These are phyloP conservation scores for Begonia loranthoides DNA, from an alignment of 306 rosid genomes.

Conservation along the genomic window DNA sequence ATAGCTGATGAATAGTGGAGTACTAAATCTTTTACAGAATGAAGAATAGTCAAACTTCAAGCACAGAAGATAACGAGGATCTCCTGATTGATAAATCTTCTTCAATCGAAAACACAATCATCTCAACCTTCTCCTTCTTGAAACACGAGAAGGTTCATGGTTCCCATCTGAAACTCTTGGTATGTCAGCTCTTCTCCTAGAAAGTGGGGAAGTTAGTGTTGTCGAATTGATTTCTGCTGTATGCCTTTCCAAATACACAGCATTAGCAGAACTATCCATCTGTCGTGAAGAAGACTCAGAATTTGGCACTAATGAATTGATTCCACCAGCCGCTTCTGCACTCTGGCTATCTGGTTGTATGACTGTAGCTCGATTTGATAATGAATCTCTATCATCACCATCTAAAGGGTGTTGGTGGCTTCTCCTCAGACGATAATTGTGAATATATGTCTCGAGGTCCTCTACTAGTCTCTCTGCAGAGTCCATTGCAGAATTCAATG, in stretches of 20 bases:
- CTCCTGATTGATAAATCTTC: too few relatives aligned
- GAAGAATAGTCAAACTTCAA: too few relatives aligned
- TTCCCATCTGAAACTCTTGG: conserved; percentile 17
- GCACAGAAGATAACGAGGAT: too few relatives aligned
- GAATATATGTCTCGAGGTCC: conserved; percentile 44
- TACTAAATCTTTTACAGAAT: too few relatives aligned
- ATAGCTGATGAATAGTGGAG: too few relatives aligned
- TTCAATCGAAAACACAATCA: conserved; percentile 3
- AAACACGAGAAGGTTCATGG: conserved; percentile 19
- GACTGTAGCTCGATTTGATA: conserved; percentile 15
- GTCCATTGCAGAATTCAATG: conserved; percentile 48
- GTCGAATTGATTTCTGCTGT: conserved; percentile 14
- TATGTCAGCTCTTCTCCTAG: conserved; percentile 23
- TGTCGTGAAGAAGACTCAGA: conserved; percentile 20
- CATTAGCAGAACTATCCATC: conserved; percentile 13
- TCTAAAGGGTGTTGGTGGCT: conserved; percentile 12
- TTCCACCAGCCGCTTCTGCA: conserved; percentile 25
- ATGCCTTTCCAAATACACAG: conserved; percentile 19
- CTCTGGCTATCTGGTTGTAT: conserved; percentile 23
- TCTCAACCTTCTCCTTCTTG: conserved; percentile 54
- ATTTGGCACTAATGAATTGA: conserved; percentile 16
- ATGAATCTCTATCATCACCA: conserved; percentile 16
- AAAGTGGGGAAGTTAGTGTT: conserved; percentile 23
- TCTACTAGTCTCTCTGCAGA: conserved; percentile 50
- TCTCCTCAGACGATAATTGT: conserved; percentile 15